These are phyloP conservation scores for Russula olivacea DNA, from an alignment of 768 basidiomycete genomes.

Conservation along the genomic window DNA sequence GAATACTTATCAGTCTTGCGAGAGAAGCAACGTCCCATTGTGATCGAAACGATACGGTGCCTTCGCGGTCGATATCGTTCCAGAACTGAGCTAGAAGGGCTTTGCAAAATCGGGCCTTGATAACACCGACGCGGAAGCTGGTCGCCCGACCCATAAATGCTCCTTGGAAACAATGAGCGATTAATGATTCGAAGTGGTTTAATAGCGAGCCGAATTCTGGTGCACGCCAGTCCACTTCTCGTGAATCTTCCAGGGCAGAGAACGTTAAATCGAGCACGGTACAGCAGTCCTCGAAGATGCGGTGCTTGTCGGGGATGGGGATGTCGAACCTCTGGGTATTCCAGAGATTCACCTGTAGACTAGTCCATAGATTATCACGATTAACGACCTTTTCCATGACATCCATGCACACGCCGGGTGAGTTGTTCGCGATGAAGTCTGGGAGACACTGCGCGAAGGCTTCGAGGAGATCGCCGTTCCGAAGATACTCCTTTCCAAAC, in stretches of 20 bases:
- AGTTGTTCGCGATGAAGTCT: not conserved
- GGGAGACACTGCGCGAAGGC: conserved; percentile 12
- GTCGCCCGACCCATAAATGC: conserved; percentile 1
- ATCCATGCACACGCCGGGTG: not conserved
- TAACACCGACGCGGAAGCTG: not conserved
- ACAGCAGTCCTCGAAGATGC: conserved; percentile 1
- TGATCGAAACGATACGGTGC: not conserved
- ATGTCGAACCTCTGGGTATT: not conserved
- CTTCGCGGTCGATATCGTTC: not conserved
- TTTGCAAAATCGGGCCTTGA: conserved; percentile 2
- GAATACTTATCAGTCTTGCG: conserved; percentile 2
- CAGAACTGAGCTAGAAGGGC: conserved; percentile 3
- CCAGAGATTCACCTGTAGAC: conserved; percentile 8
- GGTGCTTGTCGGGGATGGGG: conserved; percentile 8
- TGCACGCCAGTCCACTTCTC: conserved; percentile 7
- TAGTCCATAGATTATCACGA: conserved; percentile 8
- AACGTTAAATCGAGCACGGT: conserved; percentile 9
- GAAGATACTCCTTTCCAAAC: conserved; percentile 4
- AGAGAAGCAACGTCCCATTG: conserved; percentile 16
- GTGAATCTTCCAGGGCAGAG: not conserved
- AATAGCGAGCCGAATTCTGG: conserved; percentile 10
- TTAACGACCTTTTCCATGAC: conserved; percentile 4
- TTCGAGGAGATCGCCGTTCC: not conserved
- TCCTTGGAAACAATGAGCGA: conserved; percentile 1
- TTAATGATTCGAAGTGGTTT: conserved; percentile 8